Conservation (phyloP, 1,284 basidiomycete genomes). For the Rhizoctonia solani region DNA sequence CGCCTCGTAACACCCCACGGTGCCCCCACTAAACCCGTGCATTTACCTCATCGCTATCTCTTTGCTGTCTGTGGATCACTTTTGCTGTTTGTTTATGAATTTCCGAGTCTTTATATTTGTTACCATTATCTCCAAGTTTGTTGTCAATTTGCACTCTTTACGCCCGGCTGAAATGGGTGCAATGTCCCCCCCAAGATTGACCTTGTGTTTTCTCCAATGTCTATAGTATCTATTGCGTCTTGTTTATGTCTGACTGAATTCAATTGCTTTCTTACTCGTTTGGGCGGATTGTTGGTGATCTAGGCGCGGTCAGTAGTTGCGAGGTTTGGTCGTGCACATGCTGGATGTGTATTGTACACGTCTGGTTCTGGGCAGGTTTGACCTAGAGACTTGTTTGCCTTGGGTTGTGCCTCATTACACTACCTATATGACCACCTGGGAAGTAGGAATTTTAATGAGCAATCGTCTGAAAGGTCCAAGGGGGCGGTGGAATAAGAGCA, state of each 20-base stretch:
- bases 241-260: conserved; percentile 13
- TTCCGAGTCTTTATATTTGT: neutral
- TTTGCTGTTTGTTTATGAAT: neutral
- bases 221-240: conserved; percentile 27
- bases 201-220: too few species aligned
- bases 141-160: too few species aligned
- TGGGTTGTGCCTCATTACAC: too few species aligned
- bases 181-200: neutral
- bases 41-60: neutral
- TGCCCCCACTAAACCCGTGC: neutral
- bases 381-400: too few species aligned
- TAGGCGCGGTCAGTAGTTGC: neutral
- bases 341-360: too few species aligned
- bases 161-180: too few species aligned
- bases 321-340: neutral
- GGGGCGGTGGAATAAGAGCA: too few species aligned
- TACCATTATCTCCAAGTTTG: conserved; percentile 7
- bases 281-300: neutral
- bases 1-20: conserved; percentile 54
- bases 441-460: too few species aligned
- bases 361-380: too few species aligned
- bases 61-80: neutral
- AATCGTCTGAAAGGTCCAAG: too few species aligned
- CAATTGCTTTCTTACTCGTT: conserved; percentile 17
- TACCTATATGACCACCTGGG: too few species aligned